A percentile compares a stretch with the other conserved stretches of the same genome.
Evolutionary conservation across 2,329 filamentous ascomycete species (phyloP).

Genomic region (Xylaria sp.): DNA sequence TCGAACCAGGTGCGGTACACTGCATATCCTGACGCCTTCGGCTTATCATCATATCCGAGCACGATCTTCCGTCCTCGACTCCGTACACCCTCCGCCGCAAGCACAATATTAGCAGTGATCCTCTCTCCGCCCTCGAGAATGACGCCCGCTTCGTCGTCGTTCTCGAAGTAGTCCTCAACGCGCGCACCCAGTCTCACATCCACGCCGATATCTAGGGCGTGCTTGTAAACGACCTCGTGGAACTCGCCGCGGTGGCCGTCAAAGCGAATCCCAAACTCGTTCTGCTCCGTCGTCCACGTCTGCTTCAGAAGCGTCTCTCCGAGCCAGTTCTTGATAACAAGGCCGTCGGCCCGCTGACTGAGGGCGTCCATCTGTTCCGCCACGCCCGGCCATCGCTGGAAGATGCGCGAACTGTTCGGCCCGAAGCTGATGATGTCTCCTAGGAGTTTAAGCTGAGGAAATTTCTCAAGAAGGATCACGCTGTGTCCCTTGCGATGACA

Average conservation of each 20-base stretch:
- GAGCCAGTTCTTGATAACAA: constrained; percentile 61
- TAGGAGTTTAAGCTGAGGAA: constrained; percentile 55
- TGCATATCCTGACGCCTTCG: constrained; percentile 56
- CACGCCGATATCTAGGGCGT: constrained; percentile 62
- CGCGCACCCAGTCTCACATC: constrained; percentile 57
- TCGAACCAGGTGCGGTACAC: constrained; percentile 59
- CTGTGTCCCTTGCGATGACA: constrained; percentile 65
- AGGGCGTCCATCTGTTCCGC: constrained; percentile 59
- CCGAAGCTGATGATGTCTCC: constrained; percentile 65
- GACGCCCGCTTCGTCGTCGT: constrained; percentile 41
- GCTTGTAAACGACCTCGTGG: constrained; percentile 61
- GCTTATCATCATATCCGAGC: constrained; percentile 55
- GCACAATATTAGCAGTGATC: constrained; percentile 52
- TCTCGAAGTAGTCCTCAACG: constrained; percentile 60
- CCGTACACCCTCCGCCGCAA: constrained; percentile 60
- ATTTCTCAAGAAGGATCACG: constrained; percentile 58
- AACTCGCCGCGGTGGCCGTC: constrained; percentile 65
- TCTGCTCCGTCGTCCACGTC: constrained; percentile 51
- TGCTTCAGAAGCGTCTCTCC: constrained; percentile 63
- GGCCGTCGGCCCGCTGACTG: constrained; percentile 54
- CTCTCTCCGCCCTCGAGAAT: constrained; percentile 45
- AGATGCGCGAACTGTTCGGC: constrained; percentile 66
- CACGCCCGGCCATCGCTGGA: constrained; percentile 64
- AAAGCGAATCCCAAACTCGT: constrained; percentile 57
- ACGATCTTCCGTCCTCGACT: constrained; percentile 59